phyloP scores from a whole-genome alignment of 139 green algal species.

The Edaphochlamys debaryana region DNA sequence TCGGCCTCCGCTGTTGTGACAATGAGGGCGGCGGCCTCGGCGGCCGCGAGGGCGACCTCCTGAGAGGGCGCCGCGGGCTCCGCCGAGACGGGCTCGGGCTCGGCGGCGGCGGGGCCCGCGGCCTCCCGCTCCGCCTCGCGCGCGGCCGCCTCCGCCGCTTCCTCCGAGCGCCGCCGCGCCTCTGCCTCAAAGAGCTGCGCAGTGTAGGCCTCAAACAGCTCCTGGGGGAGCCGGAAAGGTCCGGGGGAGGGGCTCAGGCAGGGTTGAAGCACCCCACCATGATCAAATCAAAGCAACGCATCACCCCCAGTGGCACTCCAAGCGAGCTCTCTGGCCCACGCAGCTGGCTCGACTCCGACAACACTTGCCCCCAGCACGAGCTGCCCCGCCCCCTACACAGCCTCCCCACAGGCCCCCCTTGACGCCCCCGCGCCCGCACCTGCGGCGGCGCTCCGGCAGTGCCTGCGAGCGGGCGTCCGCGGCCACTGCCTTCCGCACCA shows the following conservation, averaged over 20 bases:
- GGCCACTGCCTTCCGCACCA: slow-evolving; percentile 21
- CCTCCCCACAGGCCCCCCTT: no score
- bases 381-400: no score
- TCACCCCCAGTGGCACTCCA: no score
- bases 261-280: no score
- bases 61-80: background rate
- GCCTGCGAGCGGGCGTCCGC: slow-evolving; percentile 27
- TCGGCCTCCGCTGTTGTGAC: background rate
- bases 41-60: background rate
- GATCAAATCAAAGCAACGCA: no score
- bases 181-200: slow-evolving; percentile 8
- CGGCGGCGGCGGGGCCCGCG: background rate
- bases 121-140: no score
- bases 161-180: background rate
- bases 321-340: no score
- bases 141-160: background rate
- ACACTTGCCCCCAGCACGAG: no score
- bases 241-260: no score
- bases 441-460: slow-evolving; percentile 14
- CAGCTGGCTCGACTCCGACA: no score
- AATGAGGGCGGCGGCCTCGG: background rate
- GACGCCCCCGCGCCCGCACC: background rate
- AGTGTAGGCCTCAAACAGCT: slow-evolving; percentile 54
- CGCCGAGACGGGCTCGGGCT: background rate
- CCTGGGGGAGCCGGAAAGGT: no score